Base-by-base conservation (phyloP, 768 basidiomycete genomes). In the Calocera viscosa region DNA sequence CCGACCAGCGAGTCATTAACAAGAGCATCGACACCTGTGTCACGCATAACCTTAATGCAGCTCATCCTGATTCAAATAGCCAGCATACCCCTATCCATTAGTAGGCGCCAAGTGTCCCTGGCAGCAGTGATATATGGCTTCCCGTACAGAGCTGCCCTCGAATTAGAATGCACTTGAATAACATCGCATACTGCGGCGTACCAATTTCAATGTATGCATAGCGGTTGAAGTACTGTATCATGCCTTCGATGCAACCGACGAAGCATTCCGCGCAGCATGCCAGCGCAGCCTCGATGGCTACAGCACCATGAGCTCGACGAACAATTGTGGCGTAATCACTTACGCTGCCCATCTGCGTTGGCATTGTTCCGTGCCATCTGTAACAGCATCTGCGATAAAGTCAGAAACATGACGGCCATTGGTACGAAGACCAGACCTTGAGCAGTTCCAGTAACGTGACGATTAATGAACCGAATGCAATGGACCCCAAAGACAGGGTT, bases 171-270 rank as follows among this genome's bases (percentile, higher is more conserved):
- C 24, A 34, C 65, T 30, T 19, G 24, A 12, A 34, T 14, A 16
- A 35, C 41, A 32, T 24, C 34, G 67, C 35, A 41, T 33, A 0
- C 0, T 63, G n/a, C 1, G 28, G 69, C 75, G 66, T 67, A 76
- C 75, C 75, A 63, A 92, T 91, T 74, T 92, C 88, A 70, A 91
- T 90, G 71, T 88, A 90, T 28, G 87, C 85, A 75, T 91, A 90
- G 81, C 86, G 82, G 75, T 92, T 93, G 79, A 92, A 91, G 76
- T 87, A 92, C 73, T 85, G 82, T 10, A 91, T 84, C 70, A 88
- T 41, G 33, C 76, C 77, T 70, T 90, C 83, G 68, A 93, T 83
- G 71, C 84, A 85, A 2, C 86, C 86, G 33, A 91, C 77, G 75
- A 87, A 88, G 74, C 88, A 92, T 28, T 84, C 82, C 0, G 91